A percentile compares a stretch with the other conserved stretches of the same genome.
Evolutionary conservation across 148 eudicot genomes (phyloP).

Genomic region (Rhododendron kiyosumense): DNA sequence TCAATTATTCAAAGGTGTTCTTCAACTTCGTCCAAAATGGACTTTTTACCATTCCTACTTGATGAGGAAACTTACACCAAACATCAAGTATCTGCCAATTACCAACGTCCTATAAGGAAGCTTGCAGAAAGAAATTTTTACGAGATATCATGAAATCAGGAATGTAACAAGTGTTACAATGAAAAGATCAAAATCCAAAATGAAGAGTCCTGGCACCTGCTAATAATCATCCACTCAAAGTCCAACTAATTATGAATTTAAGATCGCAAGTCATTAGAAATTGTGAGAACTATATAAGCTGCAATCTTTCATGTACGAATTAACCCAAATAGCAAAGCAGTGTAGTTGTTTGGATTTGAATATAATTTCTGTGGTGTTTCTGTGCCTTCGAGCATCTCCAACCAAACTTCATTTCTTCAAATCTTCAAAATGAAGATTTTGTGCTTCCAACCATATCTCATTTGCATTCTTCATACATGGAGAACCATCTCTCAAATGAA

Average conservation of each 20-base stretch:
- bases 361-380: neutral
- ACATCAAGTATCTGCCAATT: neutral
- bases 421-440: no score
- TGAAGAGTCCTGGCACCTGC: neutral
- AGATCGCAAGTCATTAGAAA: neutral
- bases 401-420: no score
- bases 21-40: neutral
- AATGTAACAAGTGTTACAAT: neutral
- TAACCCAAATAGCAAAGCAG: neutral
- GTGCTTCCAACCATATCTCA: no score
- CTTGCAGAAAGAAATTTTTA: neutral
- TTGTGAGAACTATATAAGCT: neutral
- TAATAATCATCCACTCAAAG: neutral
- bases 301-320: neutral
- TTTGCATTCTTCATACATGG: no score
- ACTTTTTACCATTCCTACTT: neutral
- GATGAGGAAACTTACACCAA: neutral
- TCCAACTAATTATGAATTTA: neutral
- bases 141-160: neutral
- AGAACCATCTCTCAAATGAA: no score
- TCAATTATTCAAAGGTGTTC: neutral
- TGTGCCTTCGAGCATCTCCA: neutral
- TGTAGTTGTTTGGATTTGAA: neutral
- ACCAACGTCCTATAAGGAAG: neutral
- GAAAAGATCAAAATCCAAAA: no score